These are phyloP conservation scores for Mortierella sp. DNA, from an alignment of 371 early-diverging fungal genomes.

Conservation along the genomic window DNA sequence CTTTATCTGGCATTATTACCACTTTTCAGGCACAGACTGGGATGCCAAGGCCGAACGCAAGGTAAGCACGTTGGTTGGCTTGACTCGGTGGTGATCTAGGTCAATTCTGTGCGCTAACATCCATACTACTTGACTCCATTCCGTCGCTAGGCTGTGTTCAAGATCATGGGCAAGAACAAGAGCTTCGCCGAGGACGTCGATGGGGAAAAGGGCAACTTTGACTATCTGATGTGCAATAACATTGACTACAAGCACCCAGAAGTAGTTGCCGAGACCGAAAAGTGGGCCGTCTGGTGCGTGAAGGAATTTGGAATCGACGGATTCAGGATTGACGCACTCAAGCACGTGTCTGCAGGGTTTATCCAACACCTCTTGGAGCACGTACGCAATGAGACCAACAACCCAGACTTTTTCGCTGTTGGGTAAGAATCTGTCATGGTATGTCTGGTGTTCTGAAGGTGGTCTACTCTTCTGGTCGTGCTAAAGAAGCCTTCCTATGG, in stretches of 20 bases:
- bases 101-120: no score
- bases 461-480: no score
- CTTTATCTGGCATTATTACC: slow-evolving; percentile 47
- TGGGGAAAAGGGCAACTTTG: slow-evolving; percentile 58
- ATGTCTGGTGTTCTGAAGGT: no score
- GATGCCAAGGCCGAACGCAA: slow-evolving; percentile 48
- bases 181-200: slow-evolving; percentile 57
- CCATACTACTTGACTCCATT: neutral
- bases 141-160: slow-evolving; percentile 42
- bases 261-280: slow-evolving; percentile 48
- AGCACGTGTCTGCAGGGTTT: slow-evolving; percentile 55
- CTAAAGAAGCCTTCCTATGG: neutral
- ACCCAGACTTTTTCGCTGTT: slow-evolving; percentile 52
- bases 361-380: slow-evolving; percentile 42
- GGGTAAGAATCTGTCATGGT: slow-evolving; percentile 14
- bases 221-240: slow-evolving; percentile 56
- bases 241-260: slow-evolving; percentile 54
- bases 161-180: slow-evolving; percentile 55
- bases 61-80: slow-evolving; percentile 10
- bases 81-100: neutral
- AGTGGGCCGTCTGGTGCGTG: slow-evolving; percentile 53
- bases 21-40: slow-evolving; percentile 58
- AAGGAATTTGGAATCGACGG: slow-evolving; percentile 54
- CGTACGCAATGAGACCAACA: slow-evolving; percentile 30
- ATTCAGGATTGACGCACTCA: slow-evolving; percentile 57